Conservation (phyloP, 495 filamentous ascomycete species). For the Cercophora newfieldiana region DNA sequence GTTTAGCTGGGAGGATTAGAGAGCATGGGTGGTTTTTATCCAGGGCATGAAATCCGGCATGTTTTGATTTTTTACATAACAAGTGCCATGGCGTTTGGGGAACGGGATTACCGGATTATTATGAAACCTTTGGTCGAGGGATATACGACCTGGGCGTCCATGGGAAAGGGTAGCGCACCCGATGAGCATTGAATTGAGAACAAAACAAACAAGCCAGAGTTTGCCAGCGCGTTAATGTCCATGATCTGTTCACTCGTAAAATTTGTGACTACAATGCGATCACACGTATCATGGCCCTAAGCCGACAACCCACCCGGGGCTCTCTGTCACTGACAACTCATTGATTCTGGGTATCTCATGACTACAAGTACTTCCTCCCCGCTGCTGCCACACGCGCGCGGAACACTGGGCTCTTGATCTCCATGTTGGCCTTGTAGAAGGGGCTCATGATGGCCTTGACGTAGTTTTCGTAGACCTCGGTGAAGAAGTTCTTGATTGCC, state of each 20-base stretch:
- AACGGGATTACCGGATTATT: slow-evolving; percentile 14
- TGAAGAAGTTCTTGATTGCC: slow-evolving; percentile 88
- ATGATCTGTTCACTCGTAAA: too few species aligned
- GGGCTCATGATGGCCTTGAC: slow-evolving; percentile 97
- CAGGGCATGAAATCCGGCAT: slow-evolving; percentile 13
- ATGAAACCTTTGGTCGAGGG: slow-evolving; percentile 18
- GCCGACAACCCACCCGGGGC: too few species aligned
- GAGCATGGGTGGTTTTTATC: background rate
- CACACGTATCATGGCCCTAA: too few species aligned
- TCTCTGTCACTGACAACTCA: background rate
- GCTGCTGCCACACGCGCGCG: slow-evolving; percentile 75
- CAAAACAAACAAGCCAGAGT: background rate
- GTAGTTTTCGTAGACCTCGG: slow-evolving; percentile 91
- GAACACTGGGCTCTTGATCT: slow-evolving; percentile 83
- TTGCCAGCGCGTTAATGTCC: background rate
- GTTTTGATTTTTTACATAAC: background rate
- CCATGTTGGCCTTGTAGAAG: slow-evolving; percentile 81
- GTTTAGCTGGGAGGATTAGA: background rate
- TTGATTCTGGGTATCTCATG: background rate
- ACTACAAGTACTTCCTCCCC: slow-evolving; percentile 86
- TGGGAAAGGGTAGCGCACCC: slow-evolving; percentile 21
- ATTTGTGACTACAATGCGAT: too few species aligned
- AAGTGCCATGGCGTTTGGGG: slow-evolving; percentile 21
- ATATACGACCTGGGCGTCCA: slow-evolving; percentile 17
- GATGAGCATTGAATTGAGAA: slow-evolving; percentile 13